Evolutionary conservation across 179 eudicot species (phyloP).

Genomic region (Silene vulgaris): DNA sequence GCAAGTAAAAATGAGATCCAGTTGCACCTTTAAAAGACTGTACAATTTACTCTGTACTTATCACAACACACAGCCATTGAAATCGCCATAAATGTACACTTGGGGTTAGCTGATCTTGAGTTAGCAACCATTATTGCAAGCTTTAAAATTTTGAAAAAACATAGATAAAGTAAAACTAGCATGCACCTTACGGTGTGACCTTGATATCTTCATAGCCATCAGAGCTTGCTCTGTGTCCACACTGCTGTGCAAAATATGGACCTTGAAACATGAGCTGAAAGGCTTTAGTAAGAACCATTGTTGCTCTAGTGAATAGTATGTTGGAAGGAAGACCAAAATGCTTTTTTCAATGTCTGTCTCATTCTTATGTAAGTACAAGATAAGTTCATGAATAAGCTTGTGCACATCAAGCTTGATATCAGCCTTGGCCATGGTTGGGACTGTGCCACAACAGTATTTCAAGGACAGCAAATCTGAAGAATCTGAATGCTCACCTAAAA

Average conservation of each 20-base stretch:
- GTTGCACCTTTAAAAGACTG: background rate
- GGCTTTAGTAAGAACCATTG: constrained; percentile 73
- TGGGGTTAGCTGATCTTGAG: background rate
- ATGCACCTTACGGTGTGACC: constrained; percentile 78
- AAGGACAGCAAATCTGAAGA: constrained; percentile 37
- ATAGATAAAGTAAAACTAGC: constrained; percentile 8
- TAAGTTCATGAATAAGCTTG: constrained; percentile 64
- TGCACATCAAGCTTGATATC: constrained; percentile 54
- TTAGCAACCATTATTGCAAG: background rate
- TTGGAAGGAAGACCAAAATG: constrained; percentile 86
- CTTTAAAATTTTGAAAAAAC: background rate
- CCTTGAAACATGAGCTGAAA: constrained; percentile 50
- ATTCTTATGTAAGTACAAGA: constrained; percentile 61
- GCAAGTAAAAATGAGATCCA: constrained; percentile 5
- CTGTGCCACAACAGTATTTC: constrained; percentile 61
- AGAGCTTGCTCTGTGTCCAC: constrained; percentile 83
- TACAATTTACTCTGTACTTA: background rate
- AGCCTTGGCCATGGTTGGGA: constrained; percentile 50
- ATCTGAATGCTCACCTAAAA: constrained; percentile 49
- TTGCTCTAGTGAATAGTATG: constrained; percentile 73
- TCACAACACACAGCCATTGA: background rate
- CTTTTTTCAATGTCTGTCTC: constrained; percentile 84
- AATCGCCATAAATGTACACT: background rate
- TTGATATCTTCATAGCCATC: constrained; percentile 74
- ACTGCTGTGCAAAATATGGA: constrained; percentile 86